phyloP scores from a whole-genome alignment of 176 grass and related monocot genomes.

The Juncus inflexus region DNA sequence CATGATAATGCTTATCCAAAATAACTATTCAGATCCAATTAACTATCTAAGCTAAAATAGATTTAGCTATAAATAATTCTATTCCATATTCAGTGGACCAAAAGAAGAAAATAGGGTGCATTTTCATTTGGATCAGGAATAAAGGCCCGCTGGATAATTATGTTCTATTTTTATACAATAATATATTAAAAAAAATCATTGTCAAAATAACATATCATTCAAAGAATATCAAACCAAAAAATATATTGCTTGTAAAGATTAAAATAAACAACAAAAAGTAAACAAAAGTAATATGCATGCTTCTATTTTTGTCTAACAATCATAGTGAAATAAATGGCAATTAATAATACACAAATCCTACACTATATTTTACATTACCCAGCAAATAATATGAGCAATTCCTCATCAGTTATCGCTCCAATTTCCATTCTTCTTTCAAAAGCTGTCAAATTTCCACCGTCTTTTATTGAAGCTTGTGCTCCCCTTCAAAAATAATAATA shows the following conservation, averaged over 20 bases:
- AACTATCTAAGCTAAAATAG: too few species aligned
- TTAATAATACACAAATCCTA: not conserved
- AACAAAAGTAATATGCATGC: slow-evolving; percentile 3
- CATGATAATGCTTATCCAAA: too few species aligned
- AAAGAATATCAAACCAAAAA: not conserved
- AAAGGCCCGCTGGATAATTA: too few species aligned
- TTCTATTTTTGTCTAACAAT: not conserved
- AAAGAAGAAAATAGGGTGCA: too few species aligned
- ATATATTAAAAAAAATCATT: too few species aligned
- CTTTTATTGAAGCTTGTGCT: slow-evolving; percentile 73
- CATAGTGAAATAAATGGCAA: not conserved
- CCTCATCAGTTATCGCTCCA: slow-evolving; percentile 93
- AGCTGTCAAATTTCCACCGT: slow-evolving; percentile 77
- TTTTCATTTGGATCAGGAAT: too few species aligned
- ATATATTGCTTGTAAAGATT: not conserved
- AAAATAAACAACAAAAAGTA: slow-evolving; percentile 17
- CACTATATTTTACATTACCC: slow-evolving; percentile 30
- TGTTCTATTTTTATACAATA: too few species aligned
- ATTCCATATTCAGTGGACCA: too few species aligned
- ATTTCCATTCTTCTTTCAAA: slow-evolving; percentile 97
- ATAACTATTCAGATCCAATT: too few species aligned
- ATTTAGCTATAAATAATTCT: too few species aligned
- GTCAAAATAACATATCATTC: too few species aligned
- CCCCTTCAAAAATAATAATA: slow-evolving; percentile 43
- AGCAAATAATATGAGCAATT: slow-evolving; percentile 90